phyloP scores from a whole-genome alignment of 495 filamentous ascomycete genomes.

The Penicillium maclennaniae region DNA sequence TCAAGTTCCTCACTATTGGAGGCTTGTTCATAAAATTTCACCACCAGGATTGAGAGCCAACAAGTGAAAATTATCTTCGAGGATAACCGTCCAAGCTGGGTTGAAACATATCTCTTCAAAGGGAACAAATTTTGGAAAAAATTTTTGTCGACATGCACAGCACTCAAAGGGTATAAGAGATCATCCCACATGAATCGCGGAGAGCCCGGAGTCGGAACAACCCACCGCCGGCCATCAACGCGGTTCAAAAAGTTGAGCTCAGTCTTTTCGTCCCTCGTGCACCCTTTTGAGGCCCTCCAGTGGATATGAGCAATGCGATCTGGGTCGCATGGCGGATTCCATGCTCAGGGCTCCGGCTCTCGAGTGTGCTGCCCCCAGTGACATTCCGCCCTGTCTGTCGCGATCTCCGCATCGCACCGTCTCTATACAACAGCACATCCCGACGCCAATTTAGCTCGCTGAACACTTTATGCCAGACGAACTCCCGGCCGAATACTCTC shows the following conservation, averaged over 20 bases:
- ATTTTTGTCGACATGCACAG: too few species aligned
- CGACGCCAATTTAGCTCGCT: conserved; percentile 15
- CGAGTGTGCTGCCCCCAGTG: conserved; percentile 21
- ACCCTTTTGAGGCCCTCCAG: conserved; percentile 9
- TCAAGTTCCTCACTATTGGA: too few species aligned
- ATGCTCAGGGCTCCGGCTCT: conserved; percentile 38
- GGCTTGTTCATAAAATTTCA: too few species aligned
- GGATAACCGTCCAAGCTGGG: too few species aligned
- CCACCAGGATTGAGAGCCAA: too few species aligned
- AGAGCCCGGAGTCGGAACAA: background rate
- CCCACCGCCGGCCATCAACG: background rate
- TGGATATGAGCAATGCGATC: conserved; percentile 45
- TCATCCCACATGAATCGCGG: background rate
- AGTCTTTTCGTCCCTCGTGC: conserved; percentile 15
- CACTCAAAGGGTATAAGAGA: background rate
- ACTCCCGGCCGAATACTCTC: background rate
- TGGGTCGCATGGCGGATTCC: conserved; percentile 44
- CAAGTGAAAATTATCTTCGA: too few species aligned
- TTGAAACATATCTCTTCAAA: too few species aligned
- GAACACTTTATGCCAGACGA: background rate
- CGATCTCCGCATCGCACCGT: conserved; percentile 22
- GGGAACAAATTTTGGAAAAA: too few species aligned
- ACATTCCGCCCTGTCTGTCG: conserved; percentile 13
- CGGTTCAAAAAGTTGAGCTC: background rate
- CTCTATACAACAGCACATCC: conserved; percentile 14